Base-by-base conservation (phyloP, 2,329 filamentous ascomycete genomes). In the Claviceps pazoutovae region DNA sequence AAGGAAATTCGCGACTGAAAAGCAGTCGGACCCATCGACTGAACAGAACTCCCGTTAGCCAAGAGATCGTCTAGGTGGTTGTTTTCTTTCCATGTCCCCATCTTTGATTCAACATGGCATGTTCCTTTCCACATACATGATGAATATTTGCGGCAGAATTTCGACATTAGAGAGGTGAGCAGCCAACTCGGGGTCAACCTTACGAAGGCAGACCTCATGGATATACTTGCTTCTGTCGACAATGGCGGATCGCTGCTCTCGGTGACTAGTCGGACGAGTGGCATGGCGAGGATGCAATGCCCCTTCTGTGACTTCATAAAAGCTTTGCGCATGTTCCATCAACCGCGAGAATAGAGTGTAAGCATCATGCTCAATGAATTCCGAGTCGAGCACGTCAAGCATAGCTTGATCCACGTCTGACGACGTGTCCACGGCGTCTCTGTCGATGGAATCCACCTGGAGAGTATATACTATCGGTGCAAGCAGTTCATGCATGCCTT, bases 401-500 rank as follows among this genome's bases (percentile, higher is more conserved):
- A 90, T 78, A 43, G 72, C 62, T 21, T 72, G 67, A 48, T 84
- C 76, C 3, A 68, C 64, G 38, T 45, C 38, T 14, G 64, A 59
- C 11, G 61, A 59, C 2, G 62, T 62, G 1, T 63, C 62, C 44
- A 67, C 62, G 3, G 66, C 62, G 2, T 62, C 59, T 3, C 67
- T 65, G 50, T 86, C 76, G 49, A 95, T 72, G 6, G 90, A 84
- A 68, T 98, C 93, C 59, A 83, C 76, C 58, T 90, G 82, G 5
- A 97, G 71, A 2, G 88, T 86, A 76, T 88, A 88, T 6, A 96
- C 72, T 39, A 98, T 82, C 0, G 93, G 90, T 0, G 93, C 93
- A 14, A 97, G 74, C 44, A 98, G 73, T 68, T 98, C 93, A 64
- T 98, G 93, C 91, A 98, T 98, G 11, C 93, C 93, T 70, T 98